Conservation (phyloP, 345 rosid species). For the Hevea brasiliensis region DNA sequence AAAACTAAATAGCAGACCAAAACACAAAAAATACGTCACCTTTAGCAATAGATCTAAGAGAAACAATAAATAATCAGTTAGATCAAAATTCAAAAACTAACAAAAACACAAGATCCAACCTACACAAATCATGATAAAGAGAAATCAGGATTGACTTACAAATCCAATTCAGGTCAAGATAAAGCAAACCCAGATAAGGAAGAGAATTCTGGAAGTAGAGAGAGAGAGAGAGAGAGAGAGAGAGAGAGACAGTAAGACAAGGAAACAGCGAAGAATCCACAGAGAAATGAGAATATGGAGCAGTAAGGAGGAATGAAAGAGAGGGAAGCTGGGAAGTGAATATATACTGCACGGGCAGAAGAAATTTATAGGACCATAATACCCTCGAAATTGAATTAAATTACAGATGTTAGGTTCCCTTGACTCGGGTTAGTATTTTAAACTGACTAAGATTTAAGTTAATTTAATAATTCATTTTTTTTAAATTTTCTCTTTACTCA, state of each 20-base stretch:
- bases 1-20: background rate
- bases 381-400: no score
- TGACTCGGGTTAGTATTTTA: no score
- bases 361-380: no score
- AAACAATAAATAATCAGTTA: constrained; percentile 1
- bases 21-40: background rate
- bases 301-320: background rate
- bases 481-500: no score
- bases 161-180: constrained; percentile 14
- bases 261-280: background rate
- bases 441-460: no score
- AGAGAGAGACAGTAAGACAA: background rate
- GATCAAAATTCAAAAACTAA: constrained; percentile 4
- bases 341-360: background rate
- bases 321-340: background rate
- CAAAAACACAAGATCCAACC: background rate
- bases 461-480: no score
- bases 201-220: background rate
- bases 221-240: background rate
- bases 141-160: constrained; percentile 3
- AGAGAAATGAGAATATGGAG: no score
- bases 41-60: constrained; percentile 23
- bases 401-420: no score
- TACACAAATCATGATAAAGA: background rate
- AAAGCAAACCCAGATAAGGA: constrained; percentile 6